phyloP scores from a whole-genome alignment of 257 asterid genomes.

The Scutellaria galericulata region DNA sequence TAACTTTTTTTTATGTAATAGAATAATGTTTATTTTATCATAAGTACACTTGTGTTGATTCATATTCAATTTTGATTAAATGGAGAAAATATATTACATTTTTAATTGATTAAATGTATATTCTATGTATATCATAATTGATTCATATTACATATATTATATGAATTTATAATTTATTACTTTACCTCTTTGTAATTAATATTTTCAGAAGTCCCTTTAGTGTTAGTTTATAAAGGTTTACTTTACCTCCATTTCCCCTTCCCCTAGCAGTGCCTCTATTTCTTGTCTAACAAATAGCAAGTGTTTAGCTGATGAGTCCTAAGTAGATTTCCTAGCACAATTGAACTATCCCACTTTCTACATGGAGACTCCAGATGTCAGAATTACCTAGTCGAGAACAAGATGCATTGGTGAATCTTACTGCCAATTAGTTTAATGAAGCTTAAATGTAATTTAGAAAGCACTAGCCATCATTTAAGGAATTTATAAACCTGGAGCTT shows the following conservation, averaged over 20 bases:
- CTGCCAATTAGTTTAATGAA: too few relatives aligned
- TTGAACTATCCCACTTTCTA: background rate
- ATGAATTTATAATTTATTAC: background rate
- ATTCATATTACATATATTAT: background rate
- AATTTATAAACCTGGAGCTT: too few relatives aligned
- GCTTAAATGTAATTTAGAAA: too few relatives aligned
- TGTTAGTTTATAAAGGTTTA: background rate
- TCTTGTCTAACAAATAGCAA: background rate
- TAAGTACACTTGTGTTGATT: background rate
- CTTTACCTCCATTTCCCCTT: background rate
- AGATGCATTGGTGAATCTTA: background rate
- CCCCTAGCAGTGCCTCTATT: constrained; percentile 2
- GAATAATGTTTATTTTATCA: background rate
- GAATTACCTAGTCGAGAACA: too few relatives aligned
- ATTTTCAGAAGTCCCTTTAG: background rate
- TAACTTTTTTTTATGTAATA: background rate
- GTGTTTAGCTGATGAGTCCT: constrained; percentile 22
- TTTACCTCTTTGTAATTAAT: background rate
- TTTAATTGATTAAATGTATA: background rate
- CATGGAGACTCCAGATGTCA: constrained; percentile 7
- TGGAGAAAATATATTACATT: background rate
- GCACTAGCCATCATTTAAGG: too few relatives aligned
- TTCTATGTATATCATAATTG: too few relatives aligned
- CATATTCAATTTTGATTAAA: background rate
- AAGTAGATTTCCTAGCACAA: background rate